Evolutionary conservation across 2,329 filamentous ascomycete genomes (phyloP).

Genomic region (Clarireedia hainanense): DNA sequence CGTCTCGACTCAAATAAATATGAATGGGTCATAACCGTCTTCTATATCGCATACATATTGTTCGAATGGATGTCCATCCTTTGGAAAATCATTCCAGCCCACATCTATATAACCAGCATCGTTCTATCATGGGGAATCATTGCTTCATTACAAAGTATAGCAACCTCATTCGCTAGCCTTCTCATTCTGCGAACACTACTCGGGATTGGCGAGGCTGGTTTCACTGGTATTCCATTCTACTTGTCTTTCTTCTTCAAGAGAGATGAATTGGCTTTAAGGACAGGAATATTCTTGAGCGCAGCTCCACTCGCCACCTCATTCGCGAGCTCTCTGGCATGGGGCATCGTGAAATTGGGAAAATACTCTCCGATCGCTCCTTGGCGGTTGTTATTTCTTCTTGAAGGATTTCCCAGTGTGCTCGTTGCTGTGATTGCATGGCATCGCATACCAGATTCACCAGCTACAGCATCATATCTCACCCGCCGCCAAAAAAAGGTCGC

Average conservation of each 20-base stretch:
- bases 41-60: constrained; percentile 55
- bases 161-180: constrained; percentile 54
- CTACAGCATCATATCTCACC: constrained; percentile 55
- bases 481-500: constrained; percentile 62
- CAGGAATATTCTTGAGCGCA: constrained; percentile 81
- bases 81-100: constrained; percentile 52
- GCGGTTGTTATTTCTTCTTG: constrained; percentile 77
- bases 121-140: constrained; percentile 74
- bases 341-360: constrained; percentile 63
- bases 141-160: constrained; percentile 64
- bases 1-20: constrained; percentile 44
- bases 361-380: constrained; percentile 66
- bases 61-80: constrained; percentile 61
- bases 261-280: constrained; percentile 73
- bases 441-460: constrained; percentile 68
- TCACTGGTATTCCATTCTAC: constrained; percentile 56
- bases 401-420: constrained; percentile 77
- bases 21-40: constrained; percentile 52
- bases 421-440: constrained; percentile 67
- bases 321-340: constrained; percentile 70
- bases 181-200: constrained; percentile 48
- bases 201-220: constrained; percentile 58
- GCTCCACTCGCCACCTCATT: constrained; percentile 76
- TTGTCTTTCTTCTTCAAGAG: constrained; percentile 57
- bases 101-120: constrained; percentile 50